Percentiles rank a stretch among this genome's conserved stretches.
These are phyloP conservation scores for Peribolospora baueri DNA, from an alignment of 768 basidiomycete species.

Conservation along the genomic window DNA sequence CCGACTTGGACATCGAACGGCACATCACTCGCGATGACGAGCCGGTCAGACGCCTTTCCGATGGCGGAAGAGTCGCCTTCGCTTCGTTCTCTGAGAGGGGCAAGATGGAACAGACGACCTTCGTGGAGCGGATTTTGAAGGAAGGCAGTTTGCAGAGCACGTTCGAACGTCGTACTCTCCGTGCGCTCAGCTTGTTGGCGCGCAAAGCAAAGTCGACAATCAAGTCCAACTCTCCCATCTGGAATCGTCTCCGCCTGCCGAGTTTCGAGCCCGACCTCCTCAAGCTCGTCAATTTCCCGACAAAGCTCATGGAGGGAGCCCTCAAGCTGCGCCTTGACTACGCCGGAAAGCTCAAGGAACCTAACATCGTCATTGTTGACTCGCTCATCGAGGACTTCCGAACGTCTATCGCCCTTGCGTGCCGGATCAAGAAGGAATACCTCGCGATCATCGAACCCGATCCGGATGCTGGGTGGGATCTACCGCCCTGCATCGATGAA, in stretches of 20 bases:
- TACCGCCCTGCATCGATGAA: slow-evolving; percentile 65
- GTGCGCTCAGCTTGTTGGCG: slow-evolving; percentile 62
- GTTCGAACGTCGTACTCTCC: slow-evolving; percentile 46
- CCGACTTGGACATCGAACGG: slow-evolving; percentile 47
- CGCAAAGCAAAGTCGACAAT: slow-evolving; percentile 66
- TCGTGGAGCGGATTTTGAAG: slow-evolving; percentile 79
- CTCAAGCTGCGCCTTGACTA: slow-evolving; percentile 73
- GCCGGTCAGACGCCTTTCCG: slow-evolving; percentile 11
- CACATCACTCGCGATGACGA: slow-evolving; percentile 36
- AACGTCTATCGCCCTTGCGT: slow-evolving; percentile 69
- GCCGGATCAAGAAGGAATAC: slow-evolving; percentile 84
- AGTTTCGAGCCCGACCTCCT: slow-evolving; percentile 71
- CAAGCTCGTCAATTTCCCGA: slow-evolving; percentile 85
- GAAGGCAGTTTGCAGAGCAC: slow-evolving; percentile 88
- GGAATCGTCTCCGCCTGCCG: slow-evolving; percentile 72
- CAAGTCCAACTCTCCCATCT: slow-evolving; percentile 46
- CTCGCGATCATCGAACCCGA: slow-evolving; percentile 74
- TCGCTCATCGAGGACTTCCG: slow-evolving; percentile 85
- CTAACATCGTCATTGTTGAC: slow-evolving; percentile 70
- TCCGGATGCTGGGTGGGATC: slow-evolving; percentile 59
- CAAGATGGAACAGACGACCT: slow-evolving; percentile 30
- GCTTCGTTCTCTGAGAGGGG: not conserved
- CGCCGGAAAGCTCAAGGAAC: slow-evolving; percentile 64
- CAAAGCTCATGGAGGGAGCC: slow-evolving; percentile 73
- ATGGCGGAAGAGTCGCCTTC: not conserved